Conservation (phyloP, 176 grass and related monocot species). For the Bromus sterilis region DNA sequence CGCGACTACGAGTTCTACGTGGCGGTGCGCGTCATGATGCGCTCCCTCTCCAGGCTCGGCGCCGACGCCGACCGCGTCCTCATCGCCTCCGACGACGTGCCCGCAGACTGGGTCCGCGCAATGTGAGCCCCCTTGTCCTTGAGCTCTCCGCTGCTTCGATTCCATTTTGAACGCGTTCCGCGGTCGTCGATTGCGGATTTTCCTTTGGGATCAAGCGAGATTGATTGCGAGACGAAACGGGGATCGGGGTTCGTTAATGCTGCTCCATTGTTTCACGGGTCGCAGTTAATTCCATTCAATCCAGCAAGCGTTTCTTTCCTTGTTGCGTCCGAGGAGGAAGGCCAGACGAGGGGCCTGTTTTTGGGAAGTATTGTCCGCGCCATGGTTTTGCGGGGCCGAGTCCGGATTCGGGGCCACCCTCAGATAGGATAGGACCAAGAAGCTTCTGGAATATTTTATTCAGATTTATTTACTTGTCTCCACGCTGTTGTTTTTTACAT, state of each 20-base stretch:
- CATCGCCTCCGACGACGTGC: conserved; percentile 91
- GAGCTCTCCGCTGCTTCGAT: neutral
- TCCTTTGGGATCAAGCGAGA: too few species aligned
- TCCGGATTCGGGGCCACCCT: neutral
- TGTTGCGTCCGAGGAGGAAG: neutral
- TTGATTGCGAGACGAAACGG: neutral
- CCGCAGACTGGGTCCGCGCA: conserved; percentile 57
- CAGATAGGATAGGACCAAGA: conserved; percentile 6
- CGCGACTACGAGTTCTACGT: conserved; percentile 99
- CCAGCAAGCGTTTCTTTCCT: neutral
- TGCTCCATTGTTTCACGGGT: neutral
- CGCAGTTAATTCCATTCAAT: neutral
- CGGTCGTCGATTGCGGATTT: too few species aligned
- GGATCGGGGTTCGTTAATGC: neutral
- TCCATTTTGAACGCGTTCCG: neutral
- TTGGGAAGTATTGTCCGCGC: neutral
- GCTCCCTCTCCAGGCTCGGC: conserved; percentile 51
- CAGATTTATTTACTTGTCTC: neutral
- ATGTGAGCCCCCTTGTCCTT: conserved; percentile 37
- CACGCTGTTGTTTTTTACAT: neutral
- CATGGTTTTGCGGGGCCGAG: neutral
- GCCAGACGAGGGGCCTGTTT: neutral
- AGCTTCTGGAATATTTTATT: neutral
- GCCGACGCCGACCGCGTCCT: conserved; percentile 86
- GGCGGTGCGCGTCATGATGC: conserved; percentile 94